phyloP scores from a whole-genome alignment of 257 asterid genomes.

The Nicotiana tomentosiformis region DNA sequence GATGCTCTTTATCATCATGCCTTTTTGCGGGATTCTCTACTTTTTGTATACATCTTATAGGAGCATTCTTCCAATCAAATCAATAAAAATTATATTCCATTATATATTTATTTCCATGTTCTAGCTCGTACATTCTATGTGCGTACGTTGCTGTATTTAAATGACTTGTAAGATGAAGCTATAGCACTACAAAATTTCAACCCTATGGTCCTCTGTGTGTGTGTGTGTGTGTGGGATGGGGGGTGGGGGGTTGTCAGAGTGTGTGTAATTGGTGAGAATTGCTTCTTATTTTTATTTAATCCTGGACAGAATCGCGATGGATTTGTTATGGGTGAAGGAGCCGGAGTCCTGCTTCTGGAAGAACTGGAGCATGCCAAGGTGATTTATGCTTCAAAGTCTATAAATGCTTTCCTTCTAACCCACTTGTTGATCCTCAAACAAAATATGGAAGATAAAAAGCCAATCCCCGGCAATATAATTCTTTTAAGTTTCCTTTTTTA shows the following conservation, averaged over 20 bases:
- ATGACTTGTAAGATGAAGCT: slow-evolving; percentile 1
- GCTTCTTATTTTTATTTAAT: slow-evolving; percentile 4
- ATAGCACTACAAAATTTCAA: neutral
- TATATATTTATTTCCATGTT: neutral
- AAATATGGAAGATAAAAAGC: neutral
- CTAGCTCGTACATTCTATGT: neutral
- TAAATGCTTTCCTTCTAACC: neutral
- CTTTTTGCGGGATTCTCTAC: neutral
- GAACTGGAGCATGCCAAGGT: slow-evolving; percentile 98
- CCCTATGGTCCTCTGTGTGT: neutral
- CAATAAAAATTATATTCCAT: no score
- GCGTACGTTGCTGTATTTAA: neutral
- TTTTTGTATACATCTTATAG: neutral
- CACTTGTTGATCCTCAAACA: neutral
- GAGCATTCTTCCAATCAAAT: neutral
- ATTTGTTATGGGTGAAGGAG: slow-evolving; percentile 98
- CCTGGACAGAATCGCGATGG: slow-evolving; percentile 82
- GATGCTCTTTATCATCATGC: neutral
- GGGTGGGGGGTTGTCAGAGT: no score
- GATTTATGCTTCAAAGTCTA: slow-evolving; percentile 8
- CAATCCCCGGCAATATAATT: neutral
- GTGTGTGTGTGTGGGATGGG: neutral
- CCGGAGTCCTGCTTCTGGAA: slow-evolving; percentile 89
- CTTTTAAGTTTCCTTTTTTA: slow-evolving; percentile 9
- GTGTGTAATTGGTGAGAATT: neutral